These are phyloP conservation scores for Actinomortierella wolfii DNA, from an alignment of 371 early-diverging fungal species.

Conservation along the genomic window DNA sequence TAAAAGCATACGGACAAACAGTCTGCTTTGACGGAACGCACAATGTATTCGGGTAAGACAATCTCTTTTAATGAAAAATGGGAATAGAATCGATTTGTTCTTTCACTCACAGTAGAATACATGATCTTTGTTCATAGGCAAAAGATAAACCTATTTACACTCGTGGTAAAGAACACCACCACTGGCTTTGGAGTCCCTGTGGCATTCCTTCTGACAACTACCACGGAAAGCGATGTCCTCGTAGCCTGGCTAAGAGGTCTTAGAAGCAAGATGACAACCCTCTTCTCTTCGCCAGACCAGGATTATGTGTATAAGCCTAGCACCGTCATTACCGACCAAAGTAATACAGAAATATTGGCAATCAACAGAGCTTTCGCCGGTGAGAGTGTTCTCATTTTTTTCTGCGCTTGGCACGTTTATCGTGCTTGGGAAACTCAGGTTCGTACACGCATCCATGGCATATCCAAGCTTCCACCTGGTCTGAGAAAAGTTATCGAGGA, in stretches of 20 bases:
- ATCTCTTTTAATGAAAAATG: no score
- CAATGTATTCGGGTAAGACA: background rate
- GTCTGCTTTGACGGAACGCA: conserved; percentile 22
- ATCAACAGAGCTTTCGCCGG: conserved; percentile 12
- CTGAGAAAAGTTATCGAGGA: conserved; percentile 4
- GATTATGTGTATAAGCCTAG: conserved; percentile 11
- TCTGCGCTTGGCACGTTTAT: conserved; percentile 21
- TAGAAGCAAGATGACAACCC: conserved; percentile 11
- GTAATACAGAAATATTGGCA: conserved; percentile 12
- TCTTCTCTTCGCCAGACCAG: conserved; percentile 9
- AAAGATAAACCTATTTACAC: conserved; percentile 6
- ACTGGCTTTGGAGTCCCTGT: conserved; percentile 21
- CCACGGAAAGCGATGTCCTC: background rate
- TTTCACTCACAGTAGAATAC: no score
- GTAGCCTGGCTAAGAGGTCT: conserved; percentile 8
- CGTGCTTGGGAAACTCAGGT: conserved; percentile 16
- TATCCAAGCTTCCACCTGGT: background rate
- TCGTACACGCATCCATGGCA: conserved; percentile 1
- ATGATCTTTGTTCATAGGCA: no score
- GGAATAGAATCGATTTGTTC: no score
- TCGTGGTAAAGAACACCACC: conserved; percentile 16
- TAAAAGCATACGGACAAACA: conserved; percentile 1
- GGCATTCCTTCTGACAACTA: conserved; percentile 15
- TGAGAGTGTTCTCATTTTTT: conserved; percentile 3
- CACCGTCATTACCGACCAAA: conserved; percentile 22